Conservation (phyloP, 768 basidiomycete species). For the Leccinum truebloodii region DNA sequence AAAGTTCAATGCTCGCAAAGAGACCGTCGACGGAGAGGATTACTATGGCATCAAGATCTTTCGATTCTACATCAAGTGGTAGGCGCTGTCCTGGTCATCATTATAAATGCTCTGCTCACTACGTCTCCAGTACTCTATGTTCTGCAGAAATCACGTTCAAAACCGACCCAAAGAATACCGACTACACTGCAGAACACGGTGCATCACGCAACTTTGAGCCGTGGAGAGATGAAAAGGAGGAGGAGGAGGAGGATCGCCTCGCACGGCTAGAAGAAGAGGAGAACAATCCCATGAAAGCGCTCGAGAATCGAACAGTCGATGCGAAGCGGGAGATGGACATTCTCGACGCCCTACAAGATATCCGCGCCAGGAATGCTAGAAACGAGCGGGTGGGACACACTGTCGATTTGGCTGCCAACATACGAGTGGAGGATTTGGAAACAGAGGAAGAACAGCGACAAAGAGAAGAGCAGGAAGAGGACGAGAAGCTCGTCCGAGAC, state of each 20-base stretch:
- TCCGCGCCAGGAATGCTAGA: conserved; percentile 81
- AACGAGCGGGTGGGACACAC: conserved; percentile 83
- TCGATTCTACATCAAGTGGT: conserved; percentile 92
- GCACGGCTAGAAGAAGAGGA: conserved; percentile 89
- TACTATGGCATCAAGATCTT: conserved; percentile 99
- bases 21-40: conserved; percentile 96
- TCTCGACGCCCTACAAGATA: conserved; percentile 93
- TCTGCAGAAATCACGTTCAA: conserved; percentile 99
- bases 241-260: conserved; percentile 80
- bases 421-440: conserved; percentile 70
- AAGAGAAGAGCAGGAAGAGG: conserved; percentile 81
- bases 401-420: conserved; percentile 64
- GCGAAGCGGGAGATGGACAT: conserved; percentile 99
- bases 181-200: conserved; percentile 92
- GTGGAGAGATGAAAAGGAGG: conserved; percentile 83
- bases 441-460: conserved; percentile 73
- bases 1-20: conserved; percentile 99
- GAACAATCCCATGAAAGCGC: conserved; percentile 95
- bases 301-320: conserved; percentile 91
- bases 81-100: conserved; percentile 26
- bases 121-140: conserved; percentile 72
- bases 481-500: conserved; percentile 84
- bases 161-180: conserved; percentile 97
- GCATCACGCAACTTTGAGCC: conserved; percentile 98
- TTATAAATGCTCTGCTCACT: conserved; percentile 15